phyloP scores from a whole-genome alignment of 2,329 filamentous ascomycete genomes.

The Fusarium sp. region DNA sequence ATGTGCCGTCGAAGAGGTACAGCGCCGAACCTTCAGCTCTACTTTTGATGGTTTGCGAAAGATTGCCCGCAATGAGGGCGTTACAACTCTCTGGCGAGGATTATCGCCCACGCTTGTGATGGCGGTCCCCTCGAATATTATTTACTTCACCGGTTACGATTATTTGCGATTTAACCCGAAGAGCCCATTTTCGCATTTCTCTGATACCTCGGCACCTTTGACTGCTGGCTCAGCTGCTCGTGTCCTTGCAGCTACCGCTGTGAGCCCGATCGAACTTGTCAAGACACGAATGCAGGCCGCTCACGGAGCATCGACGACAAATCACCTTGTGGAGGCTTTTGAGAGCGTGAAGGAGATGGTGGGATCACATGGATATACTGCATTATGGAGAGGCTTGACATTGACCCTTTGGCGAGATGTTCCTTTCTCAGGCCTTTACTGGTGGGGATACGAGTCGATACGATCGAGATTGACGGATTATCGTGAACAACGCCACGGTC shows the following conservation, averaged over 20 bases:
- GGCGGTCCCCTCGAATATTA: conserved; percentile 95
- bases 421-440: conserved; percentile 96
- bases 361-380: conserved; percentile 76
- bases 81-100: conserved; percentile 89
- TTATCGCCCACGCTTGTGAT: conserved; percentile 94
- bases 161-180: conserved; percentile 81
- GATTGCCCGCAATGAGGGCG: conserved; percentile 92
- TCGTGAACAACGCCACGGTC: conserved; percentile 64
- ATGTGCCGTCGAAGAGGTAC: conserved; percentile 89
- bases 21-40: conserved; percentile 85
- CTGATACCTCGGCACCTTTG: conserved; percentile 81
- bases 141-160: conserved; percentile 98
- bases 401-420: conserved; percentile 97
- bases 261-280: conserved; percentile 94
- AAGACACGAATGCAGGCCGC: conserved; percentile 90
- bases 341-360: conserved; percentile 84
- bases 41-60: conserved; percentile 93
- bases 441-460: conserved; percentile 95
- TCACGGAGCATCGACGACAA: conserved; percentile 64
- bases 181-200: conserved; percentile 75
- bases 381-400: conserved; percentile 89
- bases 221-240: conserved; percentile 83
- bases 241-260: conserved; percentile 81
- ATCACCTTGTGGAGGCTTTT: conserved; percentile 83
- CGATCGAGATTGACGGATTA: conserved; percentile 76